Base-by-base conservation (phyloP, 441 rosid species). In the Populus trichocarpa region DNA sequence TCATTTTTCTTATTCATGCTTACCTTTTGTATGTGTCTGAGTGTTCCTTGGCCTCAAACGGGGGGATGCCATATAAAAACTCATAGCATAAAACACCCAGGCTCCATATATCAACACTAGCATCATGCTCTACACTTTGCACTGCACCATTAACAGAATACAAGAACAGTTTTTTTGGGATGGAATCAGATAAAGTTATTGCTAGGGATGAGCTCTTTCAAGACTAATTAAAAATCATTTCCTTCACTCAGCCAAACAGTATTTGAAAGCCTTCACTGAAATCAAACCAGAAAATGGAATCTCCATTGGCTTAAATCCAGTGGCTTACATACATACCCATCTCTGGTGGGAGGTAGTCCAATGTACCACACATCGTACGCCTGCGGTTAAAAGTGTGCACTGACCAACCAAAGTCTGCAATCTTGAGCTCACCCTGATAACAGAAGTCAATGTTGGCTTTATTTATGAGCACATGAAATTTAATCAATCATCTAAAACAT, bases 321-420 rank as follows among this genome's bases (percentile, higher is more conserved):
- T 22, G 79, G 40, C 8, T 30, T 14, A 22, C 63, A 12, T 64
- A 70, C 85, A 63, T 91, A 94, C 98, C 97, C 99, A 96, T 96
- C 86, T 96, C 99, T 1, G 99, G 99, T 72, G 99, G 97, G 77
- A 96, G 94, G 85, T 96, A 96, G 83, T 96, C 99, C 46, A 96
- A 83, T 59, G 99, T 93, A 66, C 99, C 98, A 16, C 99, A 96
- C 98, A 96, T 96, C 33, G 99, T 96, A 70, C 91, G 83, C 79
- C 98, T 91, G 16, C 95, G 90, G 80, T 92, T 92, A 83, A 96
- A 94, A 71, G 98, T 96, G 85, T 96, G 99, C 22, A 96, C 99
- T 0, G 99, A 96, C 99, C 98, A 96, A 78, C 97, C 99, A 85
- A 95, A 95, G 73, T 96, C 99, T 35, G 99, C 98, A 84, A 96